A percentile compares a stretch with the other conserved stretches of the same genome.
phyloP scores from a whole-genome alignment of 345 rosid genomes.

The Linum tenue region DNA sequence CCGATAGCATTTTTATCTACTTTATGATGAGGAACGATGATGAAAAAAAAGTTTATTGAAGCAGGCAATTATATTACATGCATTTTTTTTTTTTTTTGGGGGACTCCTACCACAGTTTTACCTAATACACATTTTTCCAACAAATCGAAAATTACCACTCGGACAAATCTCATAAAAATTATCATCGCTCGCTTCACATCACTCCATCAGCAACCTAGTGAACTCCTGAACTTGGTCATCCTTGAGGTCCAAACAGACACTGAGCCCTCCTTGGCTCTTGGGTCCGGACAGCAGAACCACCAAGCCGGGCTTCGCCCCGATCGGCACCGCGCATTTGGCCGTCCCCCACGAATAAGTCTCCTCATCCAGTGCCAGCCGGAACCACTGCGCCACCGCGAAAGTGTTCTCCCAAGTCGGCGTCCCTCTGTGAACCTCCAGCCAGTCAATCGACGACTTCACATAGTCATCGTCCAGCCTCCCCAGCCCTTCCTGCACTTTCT shows the following conservation, averaged over 20 bases:
- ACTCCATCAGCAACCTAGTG: constrained; percentile 12
- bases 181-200: not conserved
- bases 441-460: constrained; percentile 19
- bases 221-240: constrained; percentile 13
- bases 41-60: too few relatives aligned
- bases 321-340: constrained; percentile 10
- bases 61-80: too few relatives aligned
- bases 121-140: too few relatives aligned
- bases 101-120: too few relatives aligned
- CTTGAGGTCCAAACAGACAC: constrained; percentile 16
- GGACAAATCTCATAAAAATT: too few relatives aligned
- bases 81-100: too few relatives aligned
- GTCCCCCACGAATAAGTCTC: constrained; percentile 20
- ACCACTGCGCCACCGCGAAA: constrained; percentile 23
- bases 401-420: constrained; percentile 15
- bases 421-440: constrained; percentile 24
- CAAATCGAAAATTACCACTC: too few relatives aligned
- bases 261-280: constrained; percentile 14
- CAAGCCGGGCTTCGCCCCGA: constrained; percentile 13
- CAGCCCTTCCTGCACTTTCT: constrained; percentile 16
- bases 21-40: too few relatives aligned
- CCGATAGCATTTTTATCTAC: too few relatives aligned
- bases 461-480: constrained; percentile 15
- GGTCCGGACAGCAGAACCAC: constrained; percentile 15
- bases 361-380: constrained; percentile 15